phyloP scores from a whole-genome alignment of 2,329 filamentous ascomycete species.

The Fusarium coffeatum region DNA sequence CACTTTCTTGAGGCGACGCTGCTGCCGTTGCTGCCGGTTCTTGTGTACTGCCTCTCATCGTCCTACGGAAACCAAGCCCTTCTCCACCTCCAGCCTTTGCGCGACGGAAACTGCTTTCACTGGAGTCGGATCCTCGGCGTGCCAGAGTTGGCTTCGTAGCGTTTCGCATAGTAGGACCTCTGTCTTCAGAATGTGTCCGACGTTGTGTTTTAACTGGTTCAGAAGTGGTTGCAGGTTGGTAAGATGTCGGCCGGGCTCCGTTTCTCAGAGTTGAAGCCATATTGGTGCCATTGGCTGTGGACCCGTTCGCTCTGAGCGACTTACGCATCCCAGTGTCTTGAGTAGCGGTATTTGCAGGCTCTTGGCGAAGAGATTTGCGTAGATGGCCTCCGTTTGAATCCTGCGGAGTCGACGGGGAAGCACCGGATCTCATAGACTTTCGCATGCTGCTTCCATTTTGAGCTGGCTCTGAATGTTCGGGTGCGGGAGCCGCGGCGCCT shows the following conservation, averaged over 20 bases:
- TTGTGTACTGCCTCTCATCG: constrained; percentile 68
- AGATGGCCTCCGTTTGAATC: constrained; percentile 29
- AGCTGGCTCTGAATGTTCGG: constrained; percentile 14
- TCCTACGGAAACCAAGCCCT: constrained; percentile 74
- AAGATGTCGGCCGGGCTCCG: constrained; percentile 47
- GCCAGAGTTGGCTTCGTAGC: constrained; percentile 54
- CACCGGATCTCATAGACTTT: constrained; percentile 49
- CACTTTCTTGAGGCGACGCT: constrained; percentile 44
- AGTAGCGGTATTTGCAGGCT: constrained; percentile 16
- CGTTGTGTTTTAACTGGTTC: constrained; percentile 36
- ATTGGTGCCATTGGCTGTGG: constrained; percentile 12
- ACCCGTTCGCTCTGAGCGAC: constrained; percentile 39
- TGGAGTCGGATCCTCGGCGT: constrained; percentile 72
- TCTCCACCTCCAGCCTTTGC: constrained; percentile 60
- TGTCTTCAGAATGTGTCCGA: constrained; percentile 45
- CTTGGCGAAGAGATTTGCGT: constrained; percentile 40
- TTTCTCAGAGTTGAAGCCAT: constrained; percentile 6
- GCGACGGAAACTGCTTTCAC: constrained; percentile 86
- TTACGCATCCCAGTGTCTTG: constrained; percentile 39
- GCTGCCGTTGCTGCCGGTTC: constrained; percentile 28
- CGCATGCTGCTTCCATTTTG: constrained; percentile 48
- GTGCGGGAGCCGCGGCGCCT: constrained; percentile 42
- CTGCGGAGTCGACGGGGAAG: constrained; percentile 12
- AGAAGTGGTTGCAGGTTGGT: constrained; percentile 41
- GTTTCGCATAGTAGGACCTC: constrained; percentile 30